Evolutionary conservation across 2,329 filamentous ascomycete genomes (phyloP), one percentile per base, ranked within the genome.

Genomic region (Aspergillus floridensis): DNA sequence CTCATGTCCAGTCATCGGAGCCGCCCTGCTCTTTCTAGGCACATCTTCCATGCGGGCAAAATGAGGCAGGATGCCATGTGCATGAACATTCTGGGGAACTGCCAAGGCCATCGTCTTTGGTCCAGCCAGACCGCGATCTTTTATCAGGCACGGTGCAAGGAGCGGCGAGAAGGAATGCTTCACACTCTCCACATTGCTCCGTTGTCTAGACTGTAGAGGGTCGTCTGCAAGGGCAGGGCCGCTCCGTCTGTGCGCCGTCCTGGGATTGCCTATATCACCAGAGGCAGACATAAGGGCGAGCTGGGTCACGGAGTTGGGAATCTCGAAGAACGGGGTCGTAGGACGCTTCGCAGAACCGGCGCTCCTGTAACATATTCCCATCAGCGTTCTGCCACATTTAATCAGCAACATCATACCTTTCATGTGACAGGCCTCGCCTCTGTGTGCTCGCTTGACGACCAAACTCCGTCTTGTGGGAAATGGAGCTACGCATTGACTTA

Each of bases 31-130:
- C 41, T 41, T 41, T 41, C 35, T 41, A n/a, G 62, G 48, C 22
- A 47, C 35, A 49, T 71, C 68, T 19, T 59, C 66, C n/a, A 67
- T 56, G 10, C 72, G 70, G 55, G 74, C 72, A 53, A 70, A 70
- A 16, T 65, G 62, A 38, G 70, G 70, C 10, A 73, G 59, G 52
- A 66, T 68, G 2, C 66, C 72, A 59, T 72, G 69, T 10, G 65
- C 70, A 56, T 70, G 72, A 47, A 72, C 64, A 46, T 68, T 70
- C 31, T 69, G 69, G n/a, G 69, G 65, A 26, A 67, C 63, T 31
- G 70, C 65, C 5, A 68, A 58, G 10, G 70, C 66, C n/a, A 65
- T 65, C n/a, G 64, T 63, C 55, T 73, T 72, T 51, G 66, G 63
- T 26, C 68, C 58, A 31, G 57, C 53, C 44, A 62, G 56, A n/a